phyloP scores from a whole-genome alignment of 495 filamentous ascomycete genomes.

The Tuber umbilicatum region DNA sequence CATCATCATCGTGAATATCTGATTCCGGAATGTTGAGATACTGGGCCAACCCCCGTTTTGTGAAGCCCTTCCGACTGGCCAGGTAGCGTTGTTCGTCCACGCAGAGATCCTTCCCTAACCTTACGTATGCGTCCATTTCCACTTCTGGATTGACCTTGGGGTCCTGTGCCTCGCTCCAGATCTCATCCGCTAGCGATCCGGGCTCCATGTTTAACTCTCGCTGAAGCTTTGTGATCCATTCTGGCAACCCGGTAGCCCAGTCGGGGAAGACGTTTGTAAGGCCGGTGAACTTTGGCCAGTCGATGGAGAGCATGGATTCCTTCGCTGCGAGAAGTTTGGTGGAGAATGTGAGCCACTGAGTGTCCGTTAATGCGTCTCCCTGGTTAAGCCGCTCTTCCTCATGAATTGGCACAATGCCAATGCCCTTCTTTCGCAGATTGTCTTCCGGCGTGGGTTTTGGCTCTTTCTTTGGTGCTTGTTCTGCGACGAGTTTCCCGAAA shows the following conservation, averaged over 20 bases:
- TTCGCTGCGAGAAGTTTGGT: conserved; percentile 32
- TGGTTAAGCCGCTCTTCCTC: conserved; percentile 7
- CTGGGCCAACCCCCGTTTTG: conserved; percentile 63
- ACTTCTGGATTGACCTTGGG: conserved; percentile 80
- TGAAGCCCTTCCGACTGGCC: conserved; percentile 55
- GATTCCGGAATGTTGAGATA: conserved; percentile 70
- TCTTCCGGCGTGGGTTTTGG: conserved; percentile 5
- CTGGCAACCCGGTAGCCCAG: conserved; percentile 72
- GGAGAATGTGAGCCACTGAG: conserved; percentile 39
- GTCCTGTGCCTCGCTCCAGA: conserved; percentile 86
- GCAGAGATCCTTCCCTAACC: conserved; percentile 76
- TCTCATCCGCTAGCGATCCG: conserved; percentile 80
- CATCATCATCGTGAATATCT: conserved; percentile 85
- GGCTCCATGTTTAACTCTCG: conserved; percentile 77
- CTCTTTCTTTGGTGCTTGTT: conserved; percentile 17
- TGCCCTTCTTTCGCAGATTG: conserved; percentile 4
- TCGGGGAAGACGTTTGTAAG: conserved; percentile 57
- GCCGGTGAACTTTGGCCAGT: conserved; percentile 29
- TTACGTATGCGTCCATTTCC: conserved; percentile 65
- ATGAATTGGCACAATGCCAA: not conserved
- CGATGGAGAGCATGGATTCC: conserved; percentile 31
- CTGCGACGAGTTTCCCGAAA: conserved; percentile 8
- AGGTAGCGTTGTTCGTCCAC: conserved; percentile 71
- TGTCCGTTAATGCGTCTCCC: conserved; percentile 19
- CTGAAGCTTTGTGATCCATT: conserved; percentile 74